Conservation (phyloP, 2,329 filamentous ascomycete species). For the Talaromyces sp. region DNA sequence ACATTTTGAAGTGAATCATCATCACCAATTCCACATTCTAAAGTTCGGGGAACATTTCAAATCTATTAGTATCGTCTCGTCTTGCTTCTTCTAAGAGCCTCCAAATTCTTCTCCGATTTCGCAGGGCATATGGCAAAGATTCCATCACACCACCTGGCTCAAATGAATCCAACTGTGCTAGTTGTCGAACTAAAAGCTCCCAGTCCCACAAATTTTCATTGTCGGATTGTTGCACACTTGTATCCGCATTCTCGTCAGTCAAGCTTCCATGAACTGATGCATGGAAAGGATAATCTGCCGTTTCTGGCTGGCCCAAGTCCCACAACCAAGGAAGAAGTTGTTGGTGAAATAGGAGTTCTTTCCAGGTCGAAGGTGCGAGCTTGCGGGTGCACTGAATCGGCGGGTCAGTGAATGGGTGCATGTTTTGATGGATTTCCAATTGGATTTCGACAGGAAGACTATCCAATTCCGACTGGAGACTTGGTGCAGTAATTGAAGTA, state of each 20-base stretch:
- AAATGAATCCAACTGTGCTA: not conserved
- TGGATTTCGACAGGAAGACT: not conserved
- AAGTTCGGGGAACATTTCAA: too few species aligned
- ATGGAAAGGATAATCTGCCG: not conserved
- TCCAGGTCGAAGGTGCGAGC: not conserved
- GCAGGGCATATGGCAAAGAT: not conserved
- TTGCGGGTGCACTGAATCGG: not conserved
- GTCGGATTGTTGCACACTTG: not conserved
- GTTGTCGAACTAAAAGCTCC: slow-evolving; percentile 3
- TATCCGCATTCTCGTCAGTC: not conserved
- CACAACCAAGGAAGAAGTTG: slow-evolving; percentile 3
- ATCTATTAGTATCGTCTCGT: not conserved
- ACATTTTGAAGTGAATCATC: too few species aligned
- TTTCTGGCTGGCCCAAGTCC: not conserved
- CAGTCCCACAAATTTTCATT: slow-evolving; percentile 4
- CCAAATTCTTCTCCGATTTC: slow-evolving; percentile 1
- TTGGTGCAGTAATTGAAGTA: not conserved
- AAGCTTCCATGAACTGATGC: not conserved
- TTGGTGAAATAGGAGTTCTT: not conserved
- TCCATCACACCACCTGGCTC: not conserved
- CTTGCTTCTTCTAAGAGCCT: not conserved
- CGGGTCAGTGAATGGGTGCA: not conserved
- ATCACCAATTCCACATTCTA: too few species aligned
- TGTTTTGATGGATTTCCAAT: not conserved
- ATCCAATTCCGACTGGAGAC: not conserved